These are phyloP conservation scores for Bjerkandera adusta DNA, from an alignment of 1,284 basidiomycete genomes.

Conservation along the genomic window DNA sequence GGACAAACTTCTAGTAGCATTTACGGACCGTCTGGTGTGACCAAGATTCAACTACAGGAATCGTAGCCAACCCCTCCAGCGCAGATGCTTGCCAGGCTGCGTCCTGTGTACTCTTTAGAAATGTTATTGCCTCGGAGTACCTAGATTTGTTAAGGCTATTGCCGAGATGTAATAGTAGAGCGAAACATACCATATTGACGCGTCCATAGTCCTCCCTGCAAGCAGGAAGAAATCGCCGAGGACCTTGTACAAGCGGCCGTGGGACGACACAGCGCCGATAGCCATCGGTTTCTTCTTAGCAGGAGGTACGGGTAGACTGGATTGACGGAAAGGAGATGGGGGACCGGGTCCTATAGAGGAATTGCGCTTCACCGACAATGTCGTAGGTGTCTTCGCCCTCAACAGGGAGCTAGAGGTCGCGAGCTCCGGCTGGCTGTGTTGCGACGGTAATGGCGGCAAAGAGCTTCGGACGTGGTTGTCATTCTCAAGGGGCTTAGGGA, in stretches of 20 bases:
- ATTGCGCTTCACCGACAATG: slow-evolving; percentile 50
- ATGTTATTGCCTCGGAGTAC: slow-evolving; percentile 79
- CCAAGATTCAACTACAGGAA: slow-evolving; percentile 83
- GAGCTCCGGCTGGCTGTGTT: slow-evolving; percentile 60
- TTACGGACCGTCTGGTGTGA: slow-evolving; percentile 64
- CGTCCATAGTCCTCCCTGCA: slow-evolving; percentile 79
- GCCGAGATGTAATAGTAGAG: neutral
- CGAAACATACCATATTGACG: slow-evolving; percentile 65
- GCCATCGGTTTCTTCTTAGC: slow-evolving; percentile 59
- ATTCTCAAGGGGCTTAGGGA: slow-evolving; percentile 53
- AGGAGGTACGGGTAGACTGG: slow-evolving; percentile 42
- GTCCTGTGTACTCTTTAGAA: slow-evolving; percentile 74
- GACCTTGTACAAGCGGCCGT: slow-evolving; percentile 81
- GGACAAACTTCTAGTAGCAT: neutral
- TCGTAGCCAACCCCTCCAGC: slow-evolving; percentile 79
- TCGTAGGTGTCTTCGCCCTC: slow-evolving; percentile 31
- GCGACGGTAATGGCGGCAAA: slow-evolving; percentile 43
- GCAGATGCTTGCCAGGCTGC: slow-evolving; percentile 84
- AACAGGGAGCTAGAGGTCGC: slow-evolving; percentile 36
- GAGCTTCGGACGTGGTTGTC: slow-evolving; percentile 39
- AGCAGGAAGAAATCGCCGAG: slow-evolving; percentile 88
- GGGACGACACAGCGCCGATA: slow-evolving; percentile 68
- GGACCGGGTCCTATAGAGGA: slow-evolving; percentile 43
- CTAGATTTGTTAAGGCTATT: slow-evolving; percentile 37
- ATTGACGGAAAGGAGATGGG: slow-evolving; percentile 39